phyloP scores from a whole-genome alignment of 805 yeast species.

The Teunomyces atbi region DNA sequence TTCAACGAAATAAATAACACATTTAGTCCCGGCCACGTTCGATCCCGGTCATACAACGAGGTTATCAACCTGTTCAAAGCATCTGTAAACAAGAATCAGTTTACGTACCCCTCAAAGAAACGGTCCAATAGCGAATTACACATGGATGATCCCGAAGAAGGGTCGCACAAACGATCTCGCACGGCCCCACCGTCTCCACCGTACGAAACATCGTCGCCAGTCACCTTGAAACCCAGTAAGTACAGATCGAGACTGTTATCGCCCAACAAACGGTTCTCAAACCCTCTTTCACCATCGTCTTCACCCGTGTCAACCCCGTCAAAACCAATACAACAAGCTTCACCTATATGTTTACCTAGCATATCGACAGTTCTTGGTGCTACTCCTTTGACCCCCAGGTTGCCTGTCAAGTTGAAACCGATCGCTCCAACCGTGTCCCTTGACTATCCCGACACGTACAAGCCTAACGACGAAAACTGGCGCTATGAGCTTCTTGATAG shows the following conservation, averaged over 20 bases:
- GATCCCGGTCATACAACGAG: constrained; percentile 37
- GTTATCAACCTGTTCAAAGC: constrained; percentile 27
- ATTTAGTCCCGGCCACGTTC: constrained; percentile 28
- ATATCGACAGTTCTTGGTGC: constrained; percentile 30
- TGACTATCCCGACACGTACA: constrained; percentile 45
- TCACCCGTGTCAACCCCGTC: constrained; percentile 17
- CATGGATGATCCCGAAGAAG: constrained; percentile 2
- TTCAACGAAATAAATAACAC: constrained; percentile 30
- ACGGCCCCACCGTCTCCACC: constrained; percentile 45
- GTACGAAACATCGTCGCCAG: constrained; percentile 6
- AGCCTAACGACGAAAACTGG: constrained; percentile 46
- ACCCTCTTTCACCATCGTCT: constrained; percentile 20
- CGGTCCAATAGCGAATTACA: constrained; percentile 28
- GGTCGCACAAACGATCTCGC: constrained; percentile 33
- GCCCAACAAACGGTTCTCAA: constrained; percentile 12
- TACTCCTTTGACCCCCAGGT: constrained; percentile 17
- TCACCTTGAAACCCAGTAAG: constrained; percentile 8
- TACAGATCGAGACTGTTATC: constrained; percentile 14
- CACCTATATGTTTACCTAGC: constrained; percentile 29
- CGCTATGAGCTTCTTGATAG: constrained; percentile 39
- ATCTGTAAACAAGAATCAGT: constrained; percentile 5
- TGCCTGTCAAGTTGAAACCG: constrained; percentile 26
- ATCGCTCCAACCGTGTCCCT: constrained; percentile 42
- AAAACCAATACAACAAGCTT: constrained; percentile 4
- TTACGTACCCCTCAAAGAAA: constrained; percentile 17